Evolutionary conservation across 805 yeast species (phyloP), one percentile per base, ranked within the genome.

Genomic region (Metschnikowia reukaufii): DNA sequence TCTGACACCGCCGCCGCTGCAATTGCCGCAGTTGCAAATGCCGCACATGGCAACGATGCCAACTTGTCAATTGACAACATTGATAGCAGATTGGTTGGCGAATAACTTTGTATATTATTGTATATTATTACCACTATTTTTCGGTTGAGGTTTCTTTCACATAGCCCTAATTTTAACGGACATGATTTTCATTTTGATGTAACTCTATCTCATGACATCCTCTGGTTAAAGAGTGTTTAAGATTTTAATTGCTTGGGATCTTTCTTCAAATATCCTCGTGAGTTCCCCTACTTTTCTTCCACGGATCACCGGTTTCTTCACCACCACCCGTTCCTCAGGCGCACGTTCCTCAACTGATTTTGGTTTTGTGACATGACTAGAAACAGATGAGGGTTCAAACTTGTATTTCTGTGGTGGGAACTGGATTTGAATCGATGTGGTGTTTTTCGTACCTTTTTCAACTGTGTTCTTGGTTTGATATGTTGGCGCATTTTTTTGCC

Each of bases 261-360:
- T 67, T 58, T 83, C 87, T 58, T 84, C 90, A 53, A 79, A 84
- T 33, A 83, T 62, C 48, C 74, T 76, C 1, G 88, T 85, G 48
- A 84, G 66, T 57, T 78, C 82, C 10, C 82, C 78, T 1, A 84
- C 88, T 62, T 79, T 80, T 43, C 78, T 70, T 10, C 81, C 83
- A 15, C 82, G 60, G 10, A 77, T 70, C 6, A 79, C 79, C 5
- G 76, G 76, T 45, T 63, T 64, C 39, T 62, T 64, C 6, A 45
- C 48, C 10, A 36, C 36, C 4, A 30, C 39, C 21, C 21, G 21
- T 4, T 44, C 29, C 12, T 37, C n/a, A n/a, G n/a, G n/a, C n/a
- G n/a, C n/a, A n/a, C n/a, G n/a, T n/a, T n/a, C n/a, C n/a, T n/a
- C n/a, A n/a, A n/a, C n/a, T n/a, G n/a, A n/a, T 25, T 25, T 25